phyloP scores from a whole-genome alignment of 148 eudicot species.

The Rhododendron vialii region DNA sequence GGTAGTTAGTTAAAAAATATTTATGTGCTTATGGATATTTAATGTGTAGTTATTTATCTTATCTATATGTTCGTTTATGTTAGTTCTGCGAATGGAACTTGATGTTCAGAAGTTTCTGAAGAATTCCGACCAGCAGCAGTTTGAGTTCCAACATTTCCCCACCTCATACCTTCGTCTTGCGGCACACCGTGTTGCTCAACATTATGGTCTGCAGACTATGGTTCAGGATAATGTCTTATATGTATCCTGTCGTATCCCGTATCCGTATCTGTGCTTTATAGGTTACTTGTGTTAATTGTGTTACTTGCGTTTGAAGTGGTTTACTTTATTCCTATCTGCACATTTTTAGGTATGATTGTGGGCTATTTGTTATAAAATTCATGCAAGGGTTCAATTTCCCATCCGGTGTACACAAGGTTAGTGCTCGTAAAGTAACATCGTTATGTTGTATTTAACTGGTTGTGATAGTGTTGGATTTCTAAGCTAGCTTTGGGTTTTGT shows the following conservation, averaged over 20 bases:
- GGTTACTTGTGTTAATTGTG: too few species aligned
- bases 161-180: conserved; percentile 96
- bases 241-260: background rate
- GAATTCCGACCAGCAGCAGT: conserved; percentile 56
- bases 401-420: too few species aligned
- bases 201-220: conserved; percentile 77
- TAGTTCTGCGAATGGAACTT: conserved; percentile 95
- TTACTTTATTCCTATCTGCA: too few species aligned
- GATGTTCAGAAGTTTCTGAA: conserved; percentile 86
- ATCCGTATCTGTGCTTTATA: too few species aligned
- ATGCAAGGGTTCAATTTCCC: too few species aligned
- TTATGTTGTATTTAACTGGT: too few species aligned
- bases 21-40: background rate
- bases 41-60: background rate
- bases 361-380: too few species aligned
- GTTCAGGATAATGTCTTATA: conserved; percentile 62
- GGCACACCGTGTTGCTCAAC: conserved; percentile 96
- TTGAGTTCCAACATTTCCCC: conserved; percentile 90
- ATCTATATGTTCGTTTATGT: background rate
- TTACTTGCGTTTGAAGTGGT: too few species aligned
- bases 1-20: background rate
- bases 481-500: too few species aligned
- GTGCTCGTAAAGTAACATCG: too few species aligned
- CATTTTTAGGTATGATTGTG: too few species aligned
- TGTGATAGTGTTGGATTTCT: too few species aligned